Conservation (phyloP, 23 red algal genomes). For the Pyropia yezoensis region DNA sequence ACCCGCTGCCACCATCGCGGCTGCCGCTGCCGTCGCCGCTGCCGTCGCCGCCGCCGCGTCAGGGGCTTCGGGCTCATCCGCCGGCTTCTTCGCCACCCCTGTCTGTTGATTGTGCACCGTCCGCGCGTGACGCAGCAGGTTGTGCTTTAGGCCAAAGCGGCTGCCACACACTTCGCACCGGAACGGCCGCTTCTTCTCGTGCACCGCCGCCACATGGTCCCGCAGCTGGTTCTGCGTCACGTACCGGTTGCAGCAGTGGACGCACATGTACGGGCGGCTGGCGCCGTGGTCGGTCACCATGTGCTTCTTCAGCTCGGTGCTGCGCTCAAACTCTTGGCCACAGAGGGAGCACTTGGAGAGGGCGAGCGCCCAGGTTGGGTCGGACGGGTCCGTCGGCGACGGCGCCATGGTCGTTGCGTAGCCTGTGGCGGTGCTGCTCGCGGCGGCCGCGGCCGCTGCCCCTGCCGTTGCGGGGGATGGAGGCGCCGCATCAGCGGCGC, state of each 20-base stretch:
- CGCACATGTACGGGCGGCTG: slow-evolving; percentile 46
- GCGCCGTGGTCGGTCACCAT: slow-evolving; percentile 47
- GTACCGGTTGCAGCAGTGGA: slow-evolving; percentile 41
- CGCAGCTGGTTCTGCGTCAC: slow-evolving; percentile 48
- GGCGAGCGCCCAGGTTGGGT: slow-evolving; percentile 1
- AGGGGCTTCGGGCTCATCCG: too few relatives aligned
- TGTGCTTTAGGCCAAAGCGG: slow-evolving; percentile 41
- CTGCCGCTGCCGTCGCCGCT: too few relatives aligned
- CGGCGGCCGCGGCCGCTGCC: background rate
- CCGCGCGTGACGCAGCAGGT: slow-evolving; percentile 27
- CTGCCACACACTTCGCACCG: slow-evolving; percentile 27
- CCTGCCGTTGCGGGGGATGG: background rate
- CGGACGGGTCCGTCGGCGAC: background rate
- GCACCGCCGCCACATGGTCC: slow-evolving; percentile 45
- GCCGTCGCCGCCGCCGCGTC: too few relatives aligned
- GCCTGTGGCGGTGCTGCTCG: background rate
- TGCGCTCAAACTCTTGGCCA: slow-evolving; percentile 28
- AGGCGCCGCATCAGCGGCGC: background rate
- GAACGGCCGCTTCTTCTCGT: slow-evolving; percentile 50
- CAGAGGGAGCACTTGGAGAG: slow-evolving; percentile 39
- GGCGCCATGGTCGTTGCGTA: background rate
- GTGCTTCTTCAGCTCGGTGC: slow-evolving; percentile 54
- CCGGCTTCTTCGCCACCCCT: too few relatives aligned
- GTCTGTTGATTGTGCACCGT: too few relatives aligned
- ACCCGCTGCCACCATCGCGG: too few relatives aligned